Evolutionary conservation across 495 filamentous ascomycete species (phyloP).

Genomic region (Talaromyces thailandensis): DNA sequence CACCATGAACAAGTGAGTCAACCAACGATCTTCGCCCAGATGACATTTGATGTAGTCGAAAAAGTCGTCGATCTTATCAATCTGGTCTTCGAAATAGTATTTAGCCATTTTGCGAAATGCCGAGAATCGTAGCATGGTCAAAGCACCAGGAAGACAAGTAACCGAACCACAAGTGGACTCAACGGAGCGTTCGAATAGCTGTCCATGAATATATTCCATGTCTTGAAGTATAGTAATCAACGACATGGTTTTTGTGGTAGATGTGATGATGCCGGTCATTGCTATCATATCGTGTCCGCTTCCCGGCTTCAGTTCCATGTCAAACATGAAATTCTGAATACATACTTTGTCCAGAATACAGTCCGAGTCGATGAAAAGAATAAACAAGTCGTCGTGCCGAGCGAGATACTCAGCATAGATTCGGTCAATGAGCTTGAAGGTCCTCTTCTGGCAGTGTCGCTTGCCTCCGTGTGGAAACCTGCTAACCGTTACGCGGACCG

Average conservation of each 20-base stretch:
- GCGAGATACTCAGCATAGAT: conserved; percentile 86
- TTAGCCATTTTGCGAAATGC: conserved; percentile 96
- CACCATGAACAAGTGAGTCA: conserved; percentile 99
- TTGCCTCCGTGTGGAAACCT: conserved; percentile 93
- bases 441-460: conserved; percentile 84
- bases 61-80: conserved; percentile 89
- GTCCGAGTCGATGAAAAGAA: conserved; percentile 97
- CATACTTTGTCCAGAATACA: conserved; percentile 91
- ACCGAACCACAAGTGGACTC: conserved; percentile 94
- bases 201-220: conserved; percentile 97
- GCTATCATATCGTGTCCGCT: conserved; percentile 91
- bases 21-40: conserved; percentile 92
- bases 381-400: conserved; percentile 85
- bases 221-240: conserved; percentile 91
- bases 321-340: conserved; percentile 97
- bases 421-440: conserved; percentile 90
- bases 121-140: conserved; percentile 93
- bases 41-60: conserved; percentile 97
- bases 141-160: conserved; percentile 87
- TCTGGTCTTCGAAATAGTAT: conserved; percentile 98
- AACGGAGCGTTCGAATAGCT: conserved; percentile 93
- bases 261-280: conserved; percentile 97
- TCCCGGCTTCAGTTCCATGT: conserved; percentile 96
- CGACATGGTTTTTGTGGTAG: conserved; percentile 81
- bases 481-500: conserved; percentile 81